phyloP scores from a whole-genome alignment of 2,329 filamentous ascomycete genomes.

The Clarireedia hainanense region DNA sequence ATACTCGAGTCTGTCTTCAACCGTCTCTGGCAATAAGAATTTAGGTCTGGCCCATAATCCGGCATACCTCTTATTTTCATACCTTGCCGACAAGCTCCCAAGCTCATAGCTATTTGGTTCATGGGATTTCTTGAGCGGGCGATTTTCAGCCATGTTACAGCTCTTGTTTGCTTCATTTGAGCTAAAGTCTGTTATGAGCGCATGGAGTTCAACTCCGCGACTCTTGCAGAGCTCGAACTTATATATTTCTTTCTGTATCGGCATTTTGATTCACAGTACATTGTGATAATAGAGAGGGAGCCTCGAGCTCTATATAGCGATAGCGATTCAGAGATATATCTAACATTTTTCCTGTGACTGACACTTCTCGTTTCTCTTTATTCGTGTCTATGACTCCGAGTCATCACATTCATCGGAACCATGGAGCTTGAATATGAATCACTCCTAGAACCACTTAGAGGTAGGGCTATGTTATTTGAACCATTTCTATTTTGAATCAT shows the following conservation, averaged over 20 bases:
- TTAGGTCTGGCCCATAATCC: background rate
- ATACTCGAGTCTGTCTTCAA: constrained; percentile 13
- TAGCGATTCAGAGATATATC: background rate
- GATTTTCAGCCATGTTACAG: background rate
- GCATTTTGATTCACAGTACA: background rate
- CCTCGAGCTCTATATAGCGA: background rate
- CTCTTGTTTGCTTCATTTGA: background rate
- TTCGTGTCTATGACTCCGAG: background rate
- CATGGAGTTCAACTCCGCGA: background rate
- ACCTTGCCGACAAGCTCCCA: too few relatives aligned
- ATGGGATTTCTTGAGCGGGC: background rate
- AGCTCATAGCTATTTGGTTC: too few relatives aligned
- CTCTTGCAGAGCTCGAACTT: constrained; percentile 7
- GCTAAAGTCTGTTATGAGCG: constrained; percentile 3
- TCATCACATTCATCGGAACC: background rate
- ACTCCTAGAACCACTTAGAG: too few relatives aligned
- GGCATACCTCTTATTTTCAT: too few relatives aligned
- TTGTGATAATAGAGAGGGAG: background rate
- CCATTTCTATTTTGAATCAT: too few relatives aligned
- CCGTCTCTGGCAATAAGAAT: background rate
- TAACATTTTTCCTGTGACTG: background rate
- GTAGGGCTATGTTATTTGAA: too few relatives aligned
- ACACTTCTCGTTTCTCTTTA: background rate
- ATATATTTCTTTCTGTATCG: background rate
- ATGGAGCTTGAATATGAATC: too few relatives aligned